Conservation (phyloP, 495 filamentous ascomycete genomes). For the Geopyxis carbonaria region DNA sequence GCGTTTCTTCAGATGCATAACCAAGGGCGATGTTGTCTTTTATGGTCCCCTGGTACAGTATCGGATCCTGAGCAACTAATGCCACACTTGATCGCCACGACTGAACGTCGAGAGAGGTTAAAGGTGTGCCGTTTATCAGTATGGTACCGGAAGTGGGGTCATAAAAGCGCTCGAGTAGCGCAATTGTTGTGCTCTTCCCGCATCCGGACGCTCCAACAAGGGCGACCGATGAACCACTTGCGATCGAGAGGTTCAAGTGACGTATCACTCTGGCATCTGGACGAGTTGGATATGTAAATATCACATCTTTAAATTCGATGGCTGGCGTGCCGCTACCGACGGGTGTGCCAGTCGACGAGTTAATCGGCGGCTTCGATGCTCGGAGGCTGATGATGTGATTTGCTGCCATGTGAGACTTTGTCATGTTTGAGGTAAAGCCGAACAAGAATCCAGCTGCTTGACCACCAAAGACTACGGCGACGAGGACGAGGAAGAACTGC, state of each 20-base stretch:
- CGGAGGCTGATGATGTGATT: not conserved
- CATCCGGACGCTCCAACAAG: constrained; percentile 56
- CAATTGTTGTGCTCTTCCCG: constrained; percentile 52
- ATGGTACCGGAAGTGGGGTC: not conserved
- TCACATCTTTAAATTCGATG: constrained; percentile 39
- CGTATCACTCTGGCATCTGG: constrained; percentile 33
- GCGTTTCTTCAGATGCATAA: constrained; percentile 31
- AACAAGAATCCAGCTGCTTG: constrained; percentile 7
- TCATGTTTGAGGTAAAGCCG: not conserved
- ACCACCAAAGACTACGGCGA: not conserved
- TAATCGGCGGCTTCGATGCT: not conserved
- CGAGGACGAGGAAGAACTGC: constrained; percentile 12
- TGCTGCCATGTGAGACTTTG: not conserved
- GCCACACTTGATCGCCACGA: not conserved
- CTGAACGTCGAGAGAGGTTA: not conserved
- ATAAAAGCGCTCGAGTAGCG: constrained; percentile 1
- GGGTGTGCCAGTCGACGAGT: not conserved
- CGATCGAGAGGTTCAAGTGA: constrained; percentile 36
- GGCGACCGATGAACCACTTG: constrained; percentile 41
- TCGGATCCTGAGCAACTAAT: not conserved
- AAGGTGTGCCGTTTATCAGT: not conserved
- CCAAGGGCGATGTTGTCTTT: constrained; percentile 13
- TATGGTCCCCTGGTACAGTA: not conserved
- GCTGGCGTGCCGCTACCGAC: constrained; percentile 3
- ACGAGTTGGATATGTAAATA: constrained; percentile 43